These are phyloP conservation scores for Rosa multiflora DNA, from an alignment of 306 rosid species.

Conservation along the genomic window DNA sequence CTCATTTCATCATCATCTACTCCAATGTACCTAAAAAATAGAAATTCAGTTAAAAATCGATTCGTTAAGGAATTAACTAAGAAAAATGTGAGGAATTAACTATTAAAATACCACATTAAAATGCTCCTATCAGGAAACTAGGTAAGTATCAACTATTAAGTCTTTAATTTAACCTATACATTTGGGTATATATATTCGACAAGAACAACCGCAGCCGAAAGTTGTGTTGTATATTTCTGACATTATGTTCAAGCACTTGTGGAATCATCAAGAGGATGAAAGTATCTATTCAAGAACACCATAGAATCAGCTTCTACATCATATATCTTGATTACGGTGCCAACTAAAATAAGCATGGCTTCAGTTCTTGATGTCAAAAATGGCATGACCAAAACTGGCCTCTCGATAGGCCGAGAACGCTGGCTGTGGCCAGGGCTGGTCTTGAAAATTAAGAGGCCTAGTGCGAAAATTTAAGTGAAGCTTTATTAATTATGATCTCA, in stretches of 20 bases:
- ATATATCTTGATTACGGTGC: constrained; percentile 57
- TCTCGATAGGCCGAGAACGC: constrained; percentile 63
- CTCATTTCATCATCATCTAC: no score
- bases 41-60: no score
- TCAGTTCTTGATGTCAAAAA: constrained; percentile 63
- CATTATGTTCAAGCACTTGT: constrained; percentile 15
- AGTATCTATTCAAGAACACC: constrained; percentile 59
- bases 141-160: not conserved
- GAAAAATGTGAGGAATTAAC: no score
- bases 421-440: constrained; percentile 25
- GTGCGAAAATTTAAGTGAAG: no score
- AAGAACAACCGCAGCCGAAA: not conserved
- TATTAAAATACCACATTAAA: no score
- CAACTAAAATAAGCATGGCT: constrained; percentile 68
- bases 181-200: not conserved
- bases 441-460: no score
- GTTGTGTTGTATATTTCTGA: not conserved
- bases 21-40: no score
- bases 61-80: no score
- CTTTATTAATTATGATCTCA: no score
- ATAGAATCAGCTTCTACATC: constrained; percentile 59
- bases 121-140: no score
- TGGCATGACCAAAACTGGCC: constrained; percentile 76
- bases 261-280: constrained; percentile 62
- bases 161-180: not conserved